Percentiles rank a stretch among this genome's conserved stretches.
phyloP scores from a whole-genome alignment of 768 basidiomycete species.

The Sarcodon sp. region DNA sequence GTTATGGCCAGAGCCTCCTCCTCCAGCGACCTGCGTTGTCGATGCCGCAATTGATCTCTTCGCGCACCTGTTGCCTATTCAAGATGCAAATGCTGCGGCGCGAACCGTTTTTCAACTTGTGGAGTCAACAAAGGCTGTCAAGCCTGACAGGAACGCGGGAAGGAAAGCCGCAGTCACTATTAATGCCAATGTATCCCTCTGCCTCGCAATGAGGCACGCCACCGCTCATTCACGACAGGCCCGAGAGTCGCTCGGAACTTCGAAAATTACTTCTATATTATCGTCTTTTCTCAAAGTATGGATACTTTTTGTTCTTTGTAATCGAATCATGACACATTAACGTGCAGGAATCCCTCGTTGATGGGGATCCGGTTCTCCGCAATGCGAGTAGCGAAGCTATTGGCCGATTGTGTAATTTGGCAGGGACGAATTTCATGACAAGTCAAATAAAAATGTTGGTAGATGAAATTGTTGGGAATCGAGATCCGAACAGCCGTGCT shows the following conservation, averaged over 20 bases:
- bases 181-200: constrained; percentile 67
- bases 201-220: constrained; percentile 52
- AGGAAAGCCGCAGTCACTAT: constrained; percentile 74
- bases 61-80: constrained; percentile 61
- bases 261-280: constrained; percentile 46
- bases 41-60: constrained; percentile 88
- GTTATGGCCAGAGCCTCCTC: constrained; percentile 52
- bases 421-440: constrained; percentile 75
- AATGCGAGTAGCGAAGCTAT: constrained; percentile 78
- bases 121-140: constrained; percentile 57
- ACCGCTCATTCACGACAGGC: constrained; percentile 43
- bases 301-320: neutral
- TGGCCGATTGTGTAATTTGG: constrained; percentile 74
- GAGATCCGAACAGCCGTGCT: constrained; percentile 84
- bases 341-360: constrained; percentile 61
- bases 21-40: constrained; percentile 72
- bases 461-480: constrained; percentile 88
- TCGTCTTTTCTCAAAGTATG: constrained; percentile 69
- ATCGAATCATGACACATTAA: constrained; percentile 3
- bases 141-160: constrained; percentile 79
- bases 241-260: constrained; percentile 52
- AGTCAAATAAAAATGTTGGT: constrained; percentile 83
- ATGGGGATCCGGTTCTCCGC: constrained; percentile 68
- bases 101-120: constrained; percentile 45
- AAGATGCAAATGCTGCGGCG: constrained; percentile 48